These are phyloP conservation scores for Antarctomyces pellizariae DNA, from an alignment of 495 filamentous ascomycete species.

Conservation along the genomic window DNA sequence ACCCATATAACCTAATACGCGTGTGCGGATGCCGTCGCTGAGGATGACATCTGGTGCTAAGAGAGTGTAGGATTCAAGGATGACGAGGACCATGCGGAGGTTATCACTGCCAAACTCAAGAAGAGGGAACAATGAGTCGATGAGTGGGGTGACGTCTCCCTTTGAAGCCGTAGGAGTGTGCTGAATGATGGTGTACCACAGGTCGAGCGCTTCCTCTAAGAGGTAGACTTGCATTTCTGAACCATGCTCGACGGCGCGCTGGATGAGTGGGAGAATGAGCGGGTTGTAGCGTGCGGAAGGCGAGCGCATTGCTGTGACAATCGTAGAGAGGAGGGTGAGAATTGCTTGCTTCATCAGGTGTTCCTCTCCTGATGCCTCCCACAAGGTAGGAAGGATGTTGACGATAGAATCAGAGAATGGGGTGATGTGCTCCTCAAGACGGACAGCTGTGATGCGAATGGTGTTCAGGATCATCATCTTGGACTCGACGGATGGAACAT, in stretches of 20 bases:
- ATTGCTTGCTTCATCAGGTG: constrained; percentile 83
- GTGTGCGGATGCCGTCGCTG: constrained; percentile 31
- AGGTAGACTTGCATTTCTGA: constrained; percentile 65
- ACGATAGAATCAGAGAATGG: constrained; percentile 66
- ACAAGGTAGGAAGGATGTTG: constrained; percentile 53
- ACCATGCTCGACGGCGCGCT: constrained; percentile 51
- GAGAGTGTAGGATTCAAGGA: constrained; percentile 57
- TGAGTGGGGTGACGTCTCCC: constrained; percentile 39
- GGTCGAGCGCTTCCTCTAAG: constrained; percentile 73
- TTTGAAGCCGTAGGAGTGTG: constrained; percentile 45
- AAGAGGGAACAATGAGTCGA: constrained; percentile 42
- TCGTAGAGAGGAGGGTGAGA: constrained; percentile 53
- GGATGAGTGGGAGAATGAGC: constrained; percentile 55
- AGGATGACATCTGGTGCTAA: constrained; percentile 60
- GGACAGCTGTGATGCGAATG: constrained; percentile 50
- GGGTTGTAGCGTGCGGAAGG: constrained; percentile 47
- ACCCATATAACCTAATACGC: constrained; percentile 32
- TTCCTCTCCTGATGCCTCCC: constrained; percentile 60
- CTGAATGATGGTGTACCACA: constrained; percentile 57
- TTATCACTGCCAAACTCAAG: constrained; percentile 47
- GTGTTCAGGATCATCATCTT: constrained; percentile 74
- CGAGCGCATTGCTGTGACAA: constrained; percentile 57
- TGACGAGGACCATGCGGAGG: constrained; percentile 42
- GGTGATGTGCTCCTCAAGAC: constrained; percentile 50
- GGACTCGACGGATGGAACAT: constrained; percentile 64